A percentile compares a stretch with the other conserved stretches of the same genome.
Evolutionary conservation across 2,329 filamentous ascomycete genomes (phyloP).

Genomic region (Paecilomyces fulvus): DNA sequence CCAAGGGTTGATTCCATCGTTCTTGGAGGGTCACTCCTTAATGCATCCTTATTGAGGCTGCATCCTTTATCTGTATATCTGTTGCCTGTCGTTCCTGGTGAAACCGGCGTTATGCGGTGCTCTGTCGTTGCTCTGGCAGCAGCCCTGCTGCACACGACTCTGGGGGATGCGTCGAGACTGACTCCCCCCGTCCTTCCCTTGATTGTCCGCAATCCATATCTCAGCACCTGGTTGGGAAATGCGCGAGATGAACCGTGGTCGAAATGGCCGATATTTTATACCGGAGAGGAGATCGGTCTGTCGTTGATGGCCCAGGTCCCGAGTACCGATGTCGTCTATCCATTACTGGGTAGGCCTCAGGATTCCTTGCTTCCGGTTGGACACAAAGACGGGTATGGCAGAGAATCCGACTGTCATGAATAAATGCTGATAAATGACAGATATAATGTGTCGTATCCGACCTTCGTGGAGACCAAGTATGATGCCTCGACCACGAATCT

Average conservation of each 20-base stretch:
- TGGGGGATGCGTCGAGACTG: conserved; percentile 43
- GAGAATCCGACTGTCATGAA: conserved; percentile 4
- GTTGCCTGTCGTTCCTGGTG: conserved; percentile 1
- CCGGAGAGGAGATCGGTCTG: conserved; percentile 59
- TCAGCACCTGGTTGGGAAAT: conserved; percentile 66
- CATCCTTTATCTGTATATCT: background rate
- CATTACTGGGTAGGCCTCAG: conserved; percentile 57
- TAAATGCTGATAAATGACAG: conserved; percentile 21
- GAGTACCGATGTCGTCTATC: conserved; percentile 52
- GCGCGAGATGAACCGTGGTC: conserved; percentile 70
- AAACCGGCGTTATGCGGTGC: conserved; percentile 20
- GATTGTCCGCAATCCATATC: conserved; percentile 67
- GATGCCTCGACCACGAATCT: conserved; percentile 64
- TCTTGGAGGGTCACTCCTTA: background rate
- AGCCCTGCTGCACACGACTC: conserved; percentile 32
- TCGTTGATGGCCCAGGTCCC: conserved; percentile 55
- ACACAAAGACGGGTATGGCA: conserved; percentile 26
- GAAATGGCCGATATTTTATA: conserved; percentile 81
- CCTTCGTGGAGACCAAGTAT: conserved; percentile 54
- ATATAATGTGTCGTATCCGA: conserved; percentile 51
- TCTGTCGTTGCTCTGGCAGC: conserved; percentile 22
- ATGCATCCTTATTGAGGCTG: background rate
- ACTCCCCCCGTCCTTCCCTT: conserved; percentile 61
- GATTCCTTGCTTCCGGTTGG: conserved; percentile 45
- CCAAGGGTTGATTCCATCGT: background rate